Evolutionary conservation across 192 early-diverging fungal genomes (phyloP).

Genomic region (Backusella tarrabulga): DNA sequence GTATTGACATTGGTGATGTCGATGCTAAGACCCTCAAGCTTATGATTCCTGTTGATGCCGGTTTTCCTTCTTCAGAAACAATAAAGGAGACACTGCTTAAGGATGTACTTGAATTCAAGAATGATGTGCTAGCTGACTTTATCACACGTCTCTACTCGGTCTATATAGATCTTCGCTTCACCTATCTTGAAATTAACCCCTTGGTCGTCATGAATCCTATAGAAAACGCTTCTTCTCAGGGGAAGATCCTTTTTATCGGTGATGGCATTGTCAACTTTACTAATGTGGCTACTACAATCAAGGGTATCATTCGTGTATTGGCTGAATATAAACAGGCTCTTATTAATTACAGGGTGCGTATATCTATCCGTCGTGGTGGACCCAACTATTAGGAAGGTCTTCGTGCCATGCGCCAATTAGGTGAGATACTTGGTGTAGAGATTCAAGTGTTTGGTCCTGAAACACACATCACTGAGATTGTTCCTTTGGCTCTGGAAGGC

Average conservation of each 20-base stretch:
- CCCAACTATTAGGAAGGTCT: conserved; percentile 99
- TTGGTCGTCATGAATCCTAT: conserved; percentile 84
- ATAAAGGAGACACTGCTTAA: conserved; percentile 71
- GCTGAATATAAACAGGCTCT: conserved; percentile 88
- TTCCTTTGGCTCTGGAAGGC: conserved; percentile 85
- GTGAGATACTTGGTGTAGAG: conserved; percentile 89
- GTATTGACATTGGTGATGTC: conserved; percentile 97
- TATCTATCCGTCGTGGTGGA: conserved; percentile 96
- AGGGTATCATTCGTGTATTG: conserved; percentile 95
- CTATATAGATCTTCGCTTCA: conserved; percentile 96
- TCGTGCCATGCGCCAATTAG: conserved; percentile 88
- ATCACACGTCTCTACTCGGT: conserved; percentile 91
- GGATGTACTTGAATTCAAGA: conserved; percentile 66
- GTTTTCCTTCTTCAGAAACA: conserved; percentile 63
- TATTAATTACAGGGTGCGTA: conserved; percentile 83
- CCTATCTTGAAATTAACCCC: conserved; percentile 99
- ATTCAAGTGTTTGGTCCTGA: conserved; percentile 97
- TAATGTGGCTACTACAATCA: conserved; percentile 98
- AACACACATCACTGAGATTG: conserved; percentile 98
- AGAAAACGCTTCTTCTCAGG: conserved; percentile 63
- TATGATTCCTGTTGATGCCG: conserved; percentile 75
- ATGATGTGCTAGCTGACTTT: conserved; percentile 83
- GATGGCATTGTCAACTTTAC: conserved; percentile 99
- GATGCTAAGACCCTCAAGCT: conserved; percentile 93
- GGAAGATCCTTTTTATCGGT: conserved; percentile 97